Evolutionary conservation across 2,329 filamentous ascomycete genomes (phyloP), one percentile per base, ranked within the genome.

Genomic region (Aureobasidium sp.): DNA sequence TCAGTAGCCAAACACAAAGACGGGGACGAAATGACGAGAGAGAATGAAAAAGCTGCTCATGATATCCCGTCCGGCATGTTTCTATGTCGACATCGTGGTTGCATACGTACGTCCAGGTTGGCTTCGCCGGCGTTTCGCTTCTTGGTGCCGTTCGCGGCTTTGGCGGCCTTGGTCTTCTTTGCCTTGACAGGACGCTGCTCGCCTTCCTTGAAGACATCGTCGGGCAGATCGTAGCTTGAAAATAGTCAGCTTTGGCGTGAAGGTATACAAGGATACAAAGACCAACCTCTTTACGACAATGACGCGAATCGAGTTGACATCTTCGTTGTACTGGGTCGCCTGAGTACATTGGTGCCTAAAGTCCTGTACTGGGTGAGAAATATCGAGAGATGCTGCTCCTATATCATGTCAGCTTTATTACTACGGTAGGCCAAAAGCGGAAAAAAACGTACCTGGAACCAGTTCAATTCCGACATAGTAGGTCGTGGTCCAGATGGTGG

Each of bases 381-480:
- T 83, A 73, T 93, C 89, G 56, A 92, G 82, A 48, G 84, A 84
- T 77, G 87, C 90, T 64, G 84, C 83, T 62, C 83, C 87, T 85
- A 73, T 63, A 17, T 75, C 68, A 64, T 68, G 66, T 68, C 37
- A 69, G 70, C 64, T 64, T 64, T 61, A 29, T n/a, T 27, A 31
- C 37, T 49, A 34, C n/a, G 5, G 12, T 14, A 6, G 47, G 3
- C 9, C 22, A 3, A 6, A 20, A 20, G 59, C 31, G 22, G 22
- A 49, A 48, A n/a, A 17, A 49, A 48, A 78, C 84, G 72, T 81
- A 91, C 90, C 87, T 79, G 87, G 83, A 41, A 82, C 81, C 61
- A 97, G 77, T 68, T 93, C 88, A 52, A 97, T 81, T 39, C 94
- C 94, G 70, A 99, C 91, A 72, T 97, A 99, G 74, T 92, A 93